Percentiles rank a stretch among this genome's conserved stretches.
Evolutionary conservation across 805 yeast genomes (phyloP).

Genomic region (Kazachstania psychrophila): DNA sequence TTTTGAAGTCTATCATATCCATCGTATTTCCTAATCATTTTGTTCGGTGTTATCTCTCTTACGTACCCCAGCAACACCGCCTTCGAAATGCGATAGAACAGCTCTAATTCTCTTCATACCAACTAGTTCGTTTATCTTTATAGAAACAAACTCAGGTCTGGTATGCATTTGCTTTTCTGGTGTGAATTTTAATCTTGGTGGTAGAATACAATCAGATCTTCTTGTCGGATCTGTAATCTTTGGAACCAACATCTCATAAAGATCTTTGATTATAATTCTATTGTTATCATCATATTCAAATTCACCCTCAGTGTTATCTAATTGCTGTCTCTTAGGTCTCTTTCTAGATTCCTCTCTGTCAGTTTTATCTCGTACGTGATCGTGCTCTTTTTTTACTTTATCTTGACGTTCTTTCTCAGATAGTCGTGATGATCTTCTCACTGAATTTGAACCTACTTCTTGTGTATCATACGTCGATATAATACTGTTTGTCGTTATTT

Average conservation of each 20-base stretch:
- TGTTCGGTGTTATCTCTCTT: no score
- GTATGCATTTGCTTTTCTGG: constrained; percentile 29
- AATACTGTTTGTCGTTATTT: constrained; percentile 2
- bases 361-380: not conserved
- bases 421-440: constrained; percentile 11
- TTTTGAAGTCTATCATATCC: no score
- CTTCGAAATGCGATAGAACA: constrained; percentile 26
- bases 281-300: constrained; percentile 2
- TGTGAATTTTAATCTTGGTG: constrained; percentile 23
- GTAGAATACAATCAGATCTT: constrained; percentile 30
- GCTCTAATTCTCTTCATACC: constrained; percentile 19
- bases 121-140: constrained; percentile 26
- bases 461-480: not conserved
- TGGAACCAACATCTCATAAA: constrained; percentile 26
- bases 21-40: no score
- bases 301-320: not conserved
- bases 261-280: constrained; percentile 14
- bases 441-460: not conserved
- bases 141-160: constrained; percentile 23
- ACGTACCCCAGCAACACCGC: constrained; percentile 29
- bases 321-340: not conserved
- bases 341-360: not conserved
- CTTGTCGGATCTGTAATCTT: constrained; percentile 25
- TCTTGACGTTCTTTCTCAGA: constrained; percentile 6
- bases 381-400: constrained; percentile 5